These are phyloP conservation scores for Venturia aucupariae DNA, from an alignment of 2,329 filamentous ascomycete species.

Conservation along the genomic window DNA sequence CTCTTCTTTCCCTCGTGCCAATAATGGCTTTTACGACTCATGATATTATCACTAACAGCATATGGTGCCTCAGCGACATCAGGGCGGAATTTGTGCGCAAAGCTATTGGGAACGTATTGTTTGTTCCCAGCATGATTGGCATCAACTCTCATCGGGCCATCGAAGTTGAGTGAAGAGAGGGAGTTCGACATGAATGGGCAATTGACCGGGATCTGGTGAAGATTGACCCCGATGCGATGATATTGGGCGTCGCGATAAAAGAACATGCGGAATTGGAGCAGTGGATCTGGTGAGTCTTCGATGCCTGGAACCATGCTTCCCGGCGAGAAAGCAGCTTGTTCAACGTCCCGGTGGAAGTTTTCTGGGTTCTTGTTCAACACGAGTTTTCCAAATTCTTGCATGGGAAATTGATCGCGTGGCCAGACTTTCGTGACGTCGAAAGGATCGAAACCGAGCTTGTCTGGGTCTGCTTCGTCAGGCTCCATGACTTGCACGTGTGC, in stretches of 20 bases:
- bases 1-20: conserved; percentile 45
- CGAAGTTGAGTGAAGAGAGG: conserved; percentile 39
- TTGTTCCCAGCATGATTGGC: conserved; percentile 40
- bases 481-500: conserved; percentile 39
- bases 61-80: conserved; percentile 44
- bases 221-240: conserved; percentile 43
- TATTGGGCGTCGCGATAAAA: conserved; percentile 43
- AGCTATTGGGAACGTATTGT: conserved; percentile 45
- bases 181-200: conserved; percentile 43
- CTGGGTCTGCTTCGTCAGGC: conserved; percentile 36
- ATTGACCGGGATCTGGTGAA: conserved; percentile 41
- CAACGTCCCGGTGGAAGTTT: conserved; percentile 43
- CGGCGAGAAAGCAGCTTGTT: conserved; percentile 44
- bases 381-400: conserved; percentile 41
- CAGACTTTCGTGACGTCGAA: conserved; percentile 48
- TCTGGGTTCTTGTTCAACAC: conserved; percentile 47
- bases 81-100: conserved; percentile 42
- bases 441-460: conserved; percentile 43
- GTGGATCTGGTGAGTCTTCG: conserved; percentile 38
- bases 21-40: conserved; percentile 45
- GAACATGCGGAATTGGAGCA: conserved; percentile 43
- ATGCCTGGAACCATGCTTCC: conserved; percentile 44
- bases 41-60: conserved; percentile 39
- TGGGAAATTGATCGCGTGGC: conserved; percentile 40
- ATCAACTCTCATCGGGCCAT: conserved; percentile 40